Base-by-base conservation (phyloP, 352 stramenopile species). In the Blastocystis sp. region DNA sequence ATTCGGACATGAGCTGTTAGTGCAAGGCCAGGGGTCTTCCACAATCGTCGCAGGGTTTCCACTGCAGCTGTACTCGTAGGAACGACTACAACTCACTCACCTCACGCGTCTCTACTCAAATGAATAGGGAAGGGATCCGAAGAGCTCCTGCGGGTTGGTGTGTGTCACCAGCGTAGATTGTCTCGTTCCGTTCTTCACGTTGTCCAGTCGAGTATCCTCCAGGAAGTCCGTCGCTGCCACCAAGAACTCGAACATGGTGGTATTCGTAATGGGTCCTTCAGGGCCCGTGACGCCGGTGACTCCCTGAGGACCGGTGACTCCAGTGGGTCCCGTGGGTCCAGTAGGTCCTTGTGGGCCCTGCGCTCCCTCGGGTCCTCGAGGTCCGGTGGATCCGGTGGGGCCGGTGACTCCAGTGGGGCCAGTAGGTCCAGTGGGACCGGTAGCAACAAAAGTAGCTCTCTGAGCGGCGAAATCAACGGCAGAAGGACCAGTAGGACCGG, bases 251-350 rank as follows among this genome's bases (percentile, higher is more conserved):
- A 65, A 89, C n/a, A 34, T 18, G 7, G 24, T 50, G 4, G 13
- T 64, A 41, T 89, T 66, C 3, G 34, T 39, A 65, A 76, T 30
- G 7, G 24, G 7, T 8, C 78, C 78, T 2, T 9, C 20, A 6
- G 18, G 5, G 5, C 69, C 69, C 18, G 55, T 66, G 6, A 43
- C 69, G 39, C 63, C 63, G 5, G 63, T 30, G 20, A 18, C n/a
- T 30, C 69, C 69, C 24, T 5, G 6, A 13, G 50, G 18, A 18
- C 69, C 69, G 18, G 34, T 59, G 0, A 62, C 3, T 50, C 78
- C 78, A n/a, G 63, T 69, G 18, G 78, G 18, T 76, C 78, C 78
- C 8, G 78, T 64, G 18, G 56, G 45, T 30, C 78, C 78, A 20
- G 43, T 54, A 2, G 20, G 1, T 76, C 78, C 78, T 6, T 7